phyloP scores from a whole-genome alignment of 2,329 filamentous ascomycete genomes.

The Aureobasidium sp. region DNA sequence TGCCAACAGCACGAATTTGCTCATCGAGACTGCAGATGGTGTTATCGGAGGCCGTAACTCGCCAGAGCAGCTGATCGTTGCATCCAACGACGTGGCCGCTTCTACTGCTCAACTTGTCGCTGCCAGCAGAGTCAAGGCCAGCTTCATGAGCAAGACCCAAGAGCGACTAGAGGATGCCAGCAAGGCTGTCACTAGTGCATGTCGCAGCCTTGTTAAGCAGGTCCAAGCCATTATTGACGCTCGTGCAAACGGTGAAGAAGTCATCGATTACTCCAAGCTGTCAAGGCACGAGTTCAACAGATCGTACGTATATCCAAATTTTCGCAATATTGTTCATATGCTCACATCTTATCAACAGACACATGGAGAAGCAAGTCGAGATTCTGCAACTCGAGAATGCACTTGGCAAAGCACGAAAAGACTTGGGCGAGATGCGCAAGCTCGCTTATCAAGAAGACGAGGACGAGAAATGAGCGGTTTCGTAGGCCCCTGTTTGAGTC shows the following conservation, averaged over 20 bases:
- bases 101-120: slow-evolving; percentile 95
- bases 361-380: slow-evolving; percentile 61
- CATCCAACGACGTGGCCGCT: slow-evolving; percentile 92
- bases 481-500: not conserved
- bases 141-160: slow-evolving; percentile 96
- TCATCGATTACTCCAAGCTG: slow-evolving; percentile 79
- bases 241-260: slow-evolving; percentile 67
- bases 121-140: slow-evolving; percentile 90
- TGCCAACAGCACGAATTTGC: slow-evolving; percentile 82
- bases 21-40: slow-evolving; percentile 96
- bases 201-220: slow-evolving; percentile 79
- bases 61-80: slow-evolving; percentile 94
- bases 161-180: slow-evolving; percentile 83
- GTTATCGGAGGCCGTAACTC: slow-evolving; percentile 88
- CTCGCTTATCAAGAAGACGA: slow-evolving; percentile 81
- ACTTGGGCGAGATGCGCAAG: slow-evolving; percentile 96
- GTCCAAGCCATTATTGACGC: slow-evolving; percentile 92
- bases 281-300: slow-evolving; percentile 95
- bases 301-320: slow-evolving; percentile 57
- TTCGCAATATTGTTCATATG: slow-evolving; percentile 4
- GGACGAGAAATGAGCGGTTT: slow-evolving; percentile 33
- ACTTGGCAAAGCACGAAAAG: slow-evolving; percentile 67
- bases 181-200: slow-evolving; percentile 87
- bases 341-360: slow-evolving; percentile 19
- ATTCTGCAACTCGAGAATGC: slow-evolving; percentile 92